Base-by-base conservation (phyloP, 139 green algal species). In the Penium margaritaceum region DNA sequence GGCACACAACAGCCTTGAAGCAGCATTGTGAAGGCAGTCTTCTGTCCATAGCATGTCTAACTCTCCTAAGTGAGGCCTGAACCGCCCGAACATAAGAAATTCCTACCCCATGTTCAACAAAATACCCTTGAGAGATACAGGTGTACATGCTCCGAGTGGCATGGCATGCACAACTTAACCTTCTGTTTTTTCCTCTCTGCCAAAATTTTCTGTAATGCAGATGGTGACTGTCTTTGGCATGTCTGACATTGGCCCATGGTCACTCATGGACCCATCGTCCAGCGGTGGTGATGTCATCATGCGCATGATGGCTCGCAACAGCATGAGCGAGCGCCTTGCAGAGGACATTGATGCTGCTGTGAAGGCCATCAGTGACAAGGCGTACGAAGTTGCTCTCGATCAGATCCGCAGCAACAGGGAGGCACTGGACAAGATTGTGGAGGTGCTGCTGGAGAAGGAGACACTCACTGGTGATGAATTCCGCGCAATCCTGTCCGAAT, bases 201-300 rank as follows among this genome's bases (percentile, higher is more conserved):
- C n/a, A n/a, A n/a, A n/a, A n/a, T n/a, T n/a, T n/a, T n/a, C n/a
- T n/a, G n/a, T n/a, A n/a, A n/a, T n/a, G n/a, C 89, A 95, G 82
- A 97, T 97, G 93, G 93, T 98, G n/a, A 93, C 96, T 77, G 95
- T 94, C 83, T 99, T 97, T 75, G 94, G 94, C 75, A 97, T 99
- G 89, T 91, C 81, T 35, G 90, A 97, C 81, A 96, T 98, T 64
- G 94, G 94, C 41, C 94, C 92, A 19, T 99, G 91, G 89, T 87
- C 72, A 19, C 84, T 98, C 74, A 84, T 93, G 86, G 94, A 98
- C 85, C 90, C 87, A 29, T 85, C 60, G 9, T 84, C 89, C 2
- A 82, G 89, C 75, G 83, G 87, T 72, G 87, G 88, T 12, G 92
- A 97, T 81, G 91, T 98, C 85, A 92, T 97, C 82, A 97, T 98